Conservation (phyloP, 2,329 filamentous ascomycete genomes). For the Fusarium albidum region DNA sequence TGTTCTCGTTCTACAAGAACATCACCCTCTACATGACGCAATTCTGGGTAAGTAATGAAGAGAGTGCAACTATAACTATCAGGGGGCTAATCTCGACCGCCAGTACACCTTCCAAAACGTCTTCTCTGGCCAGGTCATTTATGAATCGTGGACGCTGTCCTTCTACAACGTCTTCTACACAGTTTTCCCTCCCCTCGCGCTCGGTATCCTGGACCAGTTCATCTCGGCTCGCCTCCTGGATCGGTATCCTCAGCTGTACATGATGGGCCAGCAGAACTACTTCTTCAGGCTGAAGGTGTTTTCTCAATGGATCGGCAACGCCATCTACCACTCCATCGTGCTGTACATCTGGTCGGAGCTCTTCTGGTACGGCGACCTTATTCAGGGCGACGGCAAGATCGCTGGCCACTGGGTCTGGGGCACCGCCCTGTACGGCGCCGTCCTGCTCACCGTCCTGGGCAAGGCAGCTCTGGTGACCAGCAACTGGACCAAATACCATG, state of each 20-base stretch:
- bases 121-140: constrained; percentile 97
- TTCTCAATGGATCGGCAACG: constrained; percentile 90
- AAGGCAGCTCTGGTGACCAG: constrained; percentile 96
- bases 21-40: constrained; percentile 99
- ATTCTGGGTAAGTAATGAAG: constrained; percentile 80
- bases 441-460: constrained; percentile 90
- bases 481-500: constrained; percentile 98
- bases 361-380: constrained; percentile 83
- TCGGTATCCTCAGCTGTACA: constrained; percentile 95
- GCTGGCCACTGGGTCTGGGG: constrained; percentile 99
- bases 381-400: constrained; percentile 79
- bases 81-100: constrained; percentile 29
- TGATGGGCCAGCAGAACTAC: constrained; percentile 87
- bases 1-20: constrained; percentile 99
- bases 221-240: constrained; percentile 93
- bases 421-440: constrained; percentile 90
- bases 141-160: constrained; percentile 98
- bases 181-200: constrained; percentile 87
- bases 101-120: constrained; percentile 98
- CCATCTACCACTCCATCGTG: constrained; percentile 93
- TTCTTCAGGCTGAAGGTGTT: constrained; percentile 97
- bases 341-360: constrained; percentile 87
- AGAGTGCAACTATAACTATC: too few species aligned
- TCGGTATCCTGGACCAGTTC: constrained; percentile 98
- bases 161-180: constrained; percentile 99